A percentile compares a stretch with the other conserved stretches of the same genome.
phyloP scores from a whole-genome alignment of 805 yeast species.

The Huiozyma naganishii region DNA sequence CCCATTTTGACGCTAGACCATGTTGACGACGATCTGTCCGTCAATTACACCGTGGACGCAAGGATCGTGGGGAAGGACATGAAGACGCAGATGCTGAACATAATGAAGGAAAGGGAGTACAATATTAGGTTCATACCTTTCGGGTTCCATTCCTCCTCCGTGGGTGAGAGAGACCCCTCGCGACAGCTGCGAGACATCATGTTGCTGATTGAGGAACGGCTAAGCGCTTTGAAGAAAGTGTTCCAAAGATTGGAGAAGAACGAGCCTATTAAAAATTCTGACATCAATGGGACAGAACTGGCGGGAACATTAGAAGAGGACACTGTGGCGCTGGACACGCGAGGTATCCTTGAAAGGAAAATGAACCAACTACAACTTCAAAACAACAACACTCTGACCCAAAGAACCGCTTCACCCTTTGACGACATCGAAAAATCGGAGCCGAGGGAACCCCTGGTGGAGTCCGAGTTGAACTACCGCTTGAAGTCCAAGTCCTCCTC shows the following conservation, averaged over 20 bases:
- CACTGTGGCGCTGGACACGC: conserved; percentile 12
- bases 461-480: conserved; percentile 11
- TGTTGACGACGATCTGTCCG: conserved; percentile 26
- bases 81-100: conserved; percentile 10
- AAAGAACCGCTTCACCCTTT: background rate
- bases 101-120: conserved; percentile 15
- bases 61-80: conserved; percentile 38
- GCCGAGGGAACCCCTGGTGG: conserved; percentile 5
- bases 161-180: conserved; percentile 6
- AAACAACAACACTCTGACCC: conserved; percentile 1
- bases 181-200: conserved; percentile 7
- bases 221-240: conserved; percentile 6
- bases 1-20: conserved; percentile 43
- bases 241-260: conserved; percentile 8
- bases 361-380: conserved; percentile 18
- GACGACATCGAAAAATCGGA: conserved; percentile 2
- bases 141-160: conserved; percentile 11
- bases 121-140: conserved; percentile 23
- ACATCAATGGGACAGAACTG: conserved; percentile 20
- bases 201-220: conserved; percentile 8
- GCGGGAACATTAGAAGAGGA: conserved; percentile 18
- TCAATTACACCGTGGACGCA: conserved; percentile 45
- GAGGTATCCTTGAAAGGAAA: conserved; percentile 18
- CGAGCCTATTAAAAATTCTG: conserved; percentile 9
- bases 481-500: conserved; percentile 4